These are phyloP conservation scores for Kwoniella botswanensis DNA, from an alignment of 768 basidiomycete genomes.

Conservation along the genomic window DNA sequence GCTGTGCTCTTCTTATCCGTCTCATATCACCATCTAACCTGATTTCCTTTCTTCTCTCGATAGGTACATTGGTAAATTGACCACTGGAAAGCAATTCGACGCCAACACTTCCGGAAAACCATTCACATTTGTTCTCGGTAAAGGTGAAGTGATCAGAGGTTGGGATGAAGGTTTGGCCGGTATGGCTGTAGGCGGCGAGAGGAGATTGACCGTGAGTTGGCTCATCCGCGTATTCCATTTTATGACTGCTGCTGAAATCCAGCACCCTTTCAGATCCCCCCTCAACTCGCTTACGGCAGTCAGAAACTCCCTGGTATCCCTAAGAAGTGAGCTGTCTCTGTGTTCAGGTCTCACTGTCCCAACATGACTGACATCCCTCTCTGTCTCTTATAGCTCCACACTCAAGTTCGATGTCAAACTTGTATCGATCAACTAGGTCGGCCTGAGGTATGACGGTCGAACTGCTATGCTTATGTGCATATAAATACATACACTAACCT, in stretches of 20 bases:
- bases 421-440: conserved; percentile 47
- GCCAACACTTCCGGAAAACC: conserved; percentile 59
- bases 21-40: background rate
- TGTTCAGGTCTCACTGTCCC: background rate
- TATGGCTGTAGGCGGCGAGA: conserved; percentile 87
- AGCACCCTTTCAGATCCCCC: conserved; percentile 39
- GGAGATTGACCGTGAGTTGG: conserved; percentile 65
- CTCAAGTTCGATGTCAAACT: conserved; percentile 69
- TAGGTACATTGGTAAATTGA: conserved; percentile 84
- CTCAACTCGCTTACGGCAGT: conserved; percentile 65
- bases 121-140: conserved; percentile 80
- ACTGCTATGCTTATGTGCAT: too few relatives aligned
- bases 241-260: background rate
- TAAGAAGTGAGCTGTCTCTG: conserved; percentile 58
- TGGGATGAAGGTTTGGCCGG: conserved; percentile 93
- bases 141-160: conserved; percentile 78
- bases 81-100: conserved; percentile 80
- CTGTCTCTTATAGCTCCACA: conserved; percentile 64
- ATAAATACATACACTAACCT: too few relatives aligned
- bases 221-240: background rate
- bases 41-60: background rate
- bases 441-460: too few relatives aligned
- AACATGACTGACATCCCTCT: conserved; percentile 10
- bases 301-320: conserved; percentile 70
- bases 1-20: background rate